phyloP scores from a whole-genome alignment of 371 early-diverging fungal species.

The Batrachochytrium dendrobatidis region DNA sequence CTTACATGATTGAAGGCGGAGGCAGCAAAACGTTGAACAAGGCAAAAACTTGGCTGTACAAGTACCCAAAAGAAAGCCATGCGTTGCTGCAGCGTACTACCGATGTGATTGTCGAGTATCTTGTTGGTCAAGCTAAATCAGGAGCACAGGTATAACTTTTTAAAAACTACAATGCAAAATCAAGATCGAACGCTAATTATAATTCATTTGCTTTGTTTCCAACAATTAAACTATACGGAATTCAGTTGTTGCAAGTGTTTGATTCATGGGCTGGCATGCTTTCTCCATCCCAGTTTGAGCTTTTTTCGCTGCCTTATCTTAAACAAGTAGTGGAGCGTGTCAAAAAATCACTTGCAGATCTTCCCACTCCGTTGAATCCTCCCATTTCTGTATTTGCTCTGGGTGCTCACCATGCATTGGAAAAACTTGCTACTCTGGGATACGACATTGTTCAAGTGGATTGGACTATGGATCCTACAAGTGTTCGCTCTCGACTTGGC shows the following conservation, averaged over 20 bases:
- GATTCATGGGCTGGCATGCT: slow-evolving; percentile 96
- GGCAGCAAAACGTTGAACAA: slow-evolving; percentile 84
- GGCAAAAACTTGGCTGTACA: slow-evolving; percentile 85
- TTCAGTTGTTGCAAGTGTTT: slow-evolving; percentile 88
- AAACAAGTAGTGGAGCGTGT: slow-evolving; percentile 70
- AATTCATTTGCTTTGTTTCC: too few relatives aligned
- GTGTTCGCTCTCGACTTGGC: slow-evolving; percentile 38
- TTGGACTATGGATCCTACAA: slow-evolving; percentile 80
- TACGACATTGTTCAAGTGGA: slow-evolving; percentile 87
- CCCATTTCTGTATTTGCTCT: slow-evolving; percentile 90
- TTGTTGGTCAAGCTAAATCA: slow-evolving; percentile 91
- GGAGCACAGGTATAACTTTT: slow-evolving; percentile 78
- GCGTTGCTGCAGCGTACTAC: slow-evolving; percentile 72
- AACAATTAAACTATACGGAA: too few relatives aligned
- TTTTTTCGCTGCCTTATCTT: slow-evolving; percentile 84
- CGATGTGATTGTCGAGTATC: slow-evolving; percentile 74
- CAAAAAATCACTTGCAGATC: slow-evolving; percentile 43
- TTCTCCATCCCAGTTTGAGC: slow-evolving; percentile 68
- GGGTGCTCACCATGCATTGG: slow-evolving; percentile 77
- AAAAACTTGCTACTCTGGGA: slow-evolving; percentile 48
- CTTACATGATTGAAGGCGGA: slow-evolving; percentile 98
- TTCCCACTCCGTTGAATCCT: slow-evolving; percentile 34
- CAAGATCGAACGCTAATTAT: too few relatives aligned
- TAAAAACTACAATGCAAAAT: too few relatives aligned
- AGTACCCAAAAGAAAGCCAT: slow-evolving; percentile 72